Evolutionary conservation across 805 yeast species (phyloP).

Genomic region (Candida ipomoeae): DNA sequence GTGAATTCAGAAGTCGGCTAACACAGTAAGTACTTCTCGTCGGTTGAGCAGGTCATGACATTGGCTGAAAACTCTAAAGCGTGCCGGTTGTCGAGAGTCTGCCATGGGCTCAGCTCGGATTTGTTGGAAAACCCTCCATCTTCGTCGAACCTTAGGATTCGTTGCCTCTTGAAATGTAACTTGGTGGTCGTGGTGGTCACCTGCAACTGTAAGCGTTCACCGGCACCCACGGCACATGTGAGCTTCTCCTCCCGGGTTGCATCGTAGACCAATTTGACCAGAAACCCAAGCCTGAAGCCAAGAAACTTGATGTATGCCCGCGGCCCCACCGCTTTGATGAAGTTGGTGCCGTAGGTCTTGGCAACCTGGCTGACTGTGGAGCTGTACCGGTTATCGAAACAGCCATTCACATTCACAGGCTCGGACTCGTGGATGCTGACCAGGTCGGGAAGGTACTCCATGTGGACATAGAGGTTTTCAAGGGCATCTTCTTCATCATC

Average conservation of each 20-base stretch:
- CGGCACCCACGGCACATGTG: constrained; percentile 12
- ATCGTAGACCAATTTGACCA: background rate
- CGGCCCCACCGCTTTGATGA: constrained; percentile 1
- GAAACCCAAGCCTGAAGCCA: constrained; percentile 3
- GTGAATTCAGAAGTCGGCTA: background rate
- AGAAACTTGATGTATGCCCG: constrained; percentile 2
- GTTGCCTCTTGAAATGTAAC: constrained; percentile 3
- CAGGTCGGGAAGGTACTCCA: constrained; percentile 1
- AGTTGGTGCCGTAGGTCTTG: background rate
- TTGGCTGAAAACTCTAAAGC: constrained; percentile 1
- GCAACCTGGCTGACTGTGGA: constrained; percentile 13
- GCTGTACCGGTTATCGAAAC: constrained; percentile 13
- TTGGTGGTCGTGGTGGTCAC: constrained; percentile 3
- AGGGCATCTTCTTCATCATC: background rate
- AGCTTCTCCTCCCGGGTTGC: constrained; percentile 11
- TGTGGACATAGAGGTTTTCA: background rate
- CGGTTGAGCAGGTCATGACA: constrained; percentile 1
- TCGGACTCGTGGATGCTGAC: background rate
- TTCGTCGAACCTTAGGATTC: background rate
- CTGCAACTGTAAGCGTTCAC: constrained; percentile 13
- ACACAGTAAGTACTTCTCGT: background rate
- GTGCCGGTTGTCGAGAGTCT: background rate
- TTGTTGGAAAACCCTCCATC: background rate
- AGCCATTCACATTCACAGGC: constrained; percentile 7
- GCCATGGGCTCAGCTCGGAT: background rate